Base-by-base conservation (phyloP, 2,329 filamentous ascomycete genomes). In the Tolypocladium tundrense region DNA sequence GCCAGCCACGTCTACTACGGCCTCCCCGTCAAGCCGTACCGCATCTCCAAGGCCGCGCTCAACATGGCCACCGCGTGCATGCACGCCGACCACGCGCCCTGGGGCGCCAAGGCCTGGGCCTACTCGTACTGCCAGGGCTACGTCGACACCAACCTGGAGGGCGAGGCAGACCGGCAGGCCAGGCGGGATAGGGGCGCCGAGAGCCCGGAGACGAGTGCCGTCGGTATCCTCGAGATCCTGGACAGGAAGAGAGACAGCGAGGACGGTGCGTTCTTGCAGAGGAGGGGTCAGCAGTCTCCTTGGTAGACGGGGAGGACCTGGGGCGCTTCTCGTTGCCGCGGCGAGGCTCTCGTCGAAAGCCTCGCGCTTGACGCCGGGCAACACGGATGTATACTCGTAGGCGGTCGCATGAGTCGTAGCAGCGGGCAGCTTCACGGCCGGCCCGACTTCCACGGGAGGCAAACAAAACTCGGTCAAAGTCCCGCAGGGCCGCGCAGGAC, bases 1-100 rank as follows among this genome's bases (percentile, higher is more conserved):
- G n/a, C 54, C 11, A 14, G n/a, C 1, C n/a, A 27, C 37, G 9
- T 5, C 4, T 53, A 33, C 16, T 60, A 58, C 35, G 4, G 14
- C 39, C 1, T 54, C 5, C n/a, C 39, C 3, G 35, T 40, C 13
- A 31, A 48, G 2, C 55, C 63, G 6, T 73, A 73, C 58, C 68
- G 71, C 31, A 68, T 70, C 60, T 70, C 68, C 63, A 74, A 74
- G 63, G 62, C 71, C 0, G 72, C 71, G 0, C 51, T 74, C n/a
- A 72, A 74, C 60, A 71, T 74, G 72, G 42, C 71, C 4, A 62
- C 70, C 0, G 67, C 64, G 21, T 68, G 68, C 54, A 64, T 70
- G 59, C 56, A 63, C 48, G 59, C 64, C 42, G 60, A 66, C 31
- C 69, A 61, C 52, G 61, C 58, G 24, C 64, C 67, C 6, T 69